A percentile compares a stretch with the other conserved stretches of the same genome.
These are phyloP conservation scores for Boletus barrowsii DNA, from an alignment of 768 basidiomycete species.

Conservation along the genomic window DNA sequence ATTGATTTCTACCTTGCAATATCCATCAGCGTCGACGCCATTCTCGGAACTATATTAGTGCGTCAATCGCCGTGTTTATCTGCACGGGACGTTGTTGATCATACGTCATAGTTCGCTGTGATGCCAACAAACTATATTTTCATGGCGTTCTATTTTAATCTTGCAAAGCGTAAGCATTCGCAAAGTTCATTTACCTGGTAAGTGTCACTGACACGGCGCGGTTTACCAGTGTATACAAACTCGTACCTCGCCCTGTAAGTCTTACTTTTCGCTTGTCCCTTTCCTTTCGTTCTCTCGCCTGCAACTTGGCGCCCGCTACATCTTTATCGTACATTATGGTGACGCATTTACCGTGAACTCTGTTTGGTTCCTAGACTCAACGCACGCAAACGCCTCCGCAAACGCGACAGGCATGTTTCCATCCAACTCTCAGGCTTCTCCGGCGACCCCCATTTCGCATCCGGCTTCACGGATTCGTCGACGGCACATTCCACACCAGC, in stretches of 20 bases:
- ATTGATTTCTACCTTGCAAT: neutral
- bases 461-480: neutral
- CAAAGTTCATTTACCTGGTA: neutral
- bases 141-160: slow-evolving; percentile 50
- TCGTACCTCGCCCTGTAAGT: slow-evolving; percentile 49
- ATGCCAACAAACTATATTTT: slow-evolving; percentile 59
- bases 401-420: slow-evolving; percentile 35
- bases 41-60: slow-evolving; percentile 42
- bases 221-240: slow-evolving; percentile 48
- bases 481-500: neutral
- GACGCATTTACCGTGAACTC: neutral
- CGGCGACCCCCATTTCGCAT: slow-evolving; percentile 5
- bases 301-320: too few relatives aligned
- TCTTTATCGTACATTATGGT: too few relatives aligned
- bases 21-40: slow-evolving; percentile 42
- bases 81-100: neutral
- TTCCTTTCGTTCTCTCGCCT: neutral
- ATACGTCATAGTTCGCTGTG: slow-evolving; percentile 34
- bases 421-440: slow-evolving; percentile 43
- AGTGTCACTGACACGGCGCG: neutral
- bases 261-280: neutral
- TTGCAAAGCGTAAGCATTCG: slow-evolving; percentile 48
- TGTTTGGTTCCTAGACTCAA: slow-evolving; percentile 37
- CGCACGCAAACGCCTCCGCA: slow-evolving; percentile 41
- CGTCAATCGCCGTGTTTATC: neutral